A percentile compares a stretch with the other conserved stretches of the same genome.
These are phyloP conservation scores for Sphaerulina vaccinii DNA, from an alignment of 2,329 filamentous ascomycete genomes.

Conservation along the genomic window DNA sequence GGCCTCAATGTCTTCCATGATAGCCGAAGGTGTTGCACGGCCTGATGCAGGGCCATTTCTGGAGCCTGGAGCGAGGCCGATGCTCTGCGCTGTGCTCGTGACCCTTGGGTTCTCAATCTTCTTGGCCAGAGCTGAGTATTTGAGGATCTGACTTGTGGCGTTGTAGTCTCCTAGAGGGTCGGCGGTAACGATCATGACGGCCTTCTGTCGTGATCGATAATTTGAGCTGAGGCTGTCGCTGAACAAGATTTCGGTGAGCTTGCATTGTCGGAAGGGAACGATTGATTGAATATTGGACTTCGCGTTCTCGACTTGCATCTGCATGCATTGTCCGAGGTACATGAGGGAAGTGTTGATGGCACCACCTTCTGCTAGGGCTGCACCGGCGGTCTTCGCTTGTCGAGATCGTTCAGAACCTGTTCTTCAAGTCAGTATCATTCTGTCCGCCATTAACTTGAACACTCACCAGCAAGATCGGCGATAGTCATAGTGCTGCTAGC, in stretches of 20 bases:
- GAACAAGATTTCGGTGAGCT: constrained; percentile 54
- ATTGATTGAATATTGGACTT: constrained; percentile 60
- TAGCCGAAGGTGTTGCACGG: constrained; percentile 47
- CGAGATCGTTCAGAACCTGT: constrained; percentile 80
- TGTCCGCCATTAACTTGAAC: not conserved
- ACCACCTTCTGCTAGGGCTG: constrained; percentile 88
- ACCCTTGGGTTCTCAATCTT: constrained; percentile 90
- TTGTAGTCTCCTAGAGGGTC: constrained; percentile 94
- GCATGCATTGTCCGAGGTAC: constrained; percentile 95
- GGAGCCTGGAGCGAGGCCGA: constrained; percentile 41
- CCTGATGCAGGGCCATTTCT: constrained; percentile 31
- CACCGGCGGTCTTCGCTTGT: constrained; percentile 89
- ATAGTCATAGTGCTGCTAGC: constrained; percentile 77
- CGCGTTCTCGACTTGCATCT: constrained; percentile 83
- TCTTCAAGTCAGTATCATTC: not conserved
- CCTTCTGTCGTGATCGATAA: constrained; percentile 73
- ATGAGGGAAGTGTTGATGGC: constrained; percentile 99
- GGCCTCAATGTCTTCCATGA: constrained; percentile 70
- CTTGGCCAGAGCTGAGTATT: constrained; percentile 87
- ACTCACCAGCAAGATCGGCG: constrained; percentile 78
- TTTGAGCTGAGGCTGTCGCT: constrained; percentile 48
- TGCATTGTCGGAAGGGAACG: constrained; percentile 67
- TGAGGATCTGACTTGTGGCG: constrained; percentile 90
- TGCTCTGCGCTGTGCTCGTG: constrained; percentile 75
- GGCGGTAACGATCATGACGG: constrained; percentile 93